Conservation (phyloP, 1,284 basidiomycete genomes). For the Pascua guehoae region DNA sequence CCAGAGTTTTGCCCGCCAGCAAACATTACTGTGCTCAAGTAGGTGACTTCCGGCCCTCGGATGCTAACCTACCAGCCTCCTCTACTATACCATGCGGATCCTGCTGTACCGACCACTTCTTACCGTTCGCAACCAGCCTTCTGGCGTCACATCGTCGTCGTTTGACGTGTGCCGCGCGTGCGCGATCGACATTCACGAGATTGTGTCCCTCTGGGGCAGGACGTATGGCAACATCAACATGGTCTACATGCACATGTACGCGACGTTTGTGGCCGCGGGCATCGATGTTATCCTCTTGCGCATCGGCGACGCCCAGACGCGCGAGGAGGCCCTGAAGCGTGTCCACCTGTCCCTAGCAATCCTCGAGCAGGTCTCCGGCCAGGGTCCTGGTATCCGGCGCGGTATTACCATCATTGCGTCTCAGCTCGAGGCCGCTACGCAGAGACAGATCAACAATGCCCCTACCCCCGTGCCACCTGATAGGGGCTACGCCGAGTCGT, state of each 20-base stretch:
- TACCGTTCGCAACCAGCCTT: slow-evolving; percentile 17
- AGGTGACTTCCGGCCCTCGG: background rate
- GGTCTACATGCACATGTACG: slow-evolving; percentile 27
- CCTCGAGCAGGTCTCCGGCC: slow-evolving; percentile 21
- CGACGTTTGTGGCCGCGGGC: slow-evolving; percentile 22
- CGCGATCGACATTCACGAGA: slow-evolving; percentile 22
- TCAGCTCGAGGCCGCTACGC: slow-evolving; percentile 19
- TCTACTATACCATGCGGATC: slow-evolving; percentile 20
- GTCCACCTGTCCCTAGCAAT: slow-evolving; percentile 20
- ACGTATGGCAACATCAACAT: slow-evolving; percentile 27
- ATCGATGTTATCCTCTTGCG: slow-evolving; percentile 24
- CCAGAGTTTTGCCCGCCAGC: slow-evolving; percentile 21
- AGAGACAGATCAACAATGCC: slow-evolving; percentile 2
- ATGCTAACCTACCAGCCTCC: slow-evolving; percentile 9
- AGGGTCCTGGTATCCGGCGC: slow-evolving; percentile 21
- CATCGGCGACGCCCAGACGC: slow-evolving; percentile 18
- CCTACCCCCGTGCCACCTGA: background rate
- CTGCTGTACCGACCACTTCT: slow-evolving; percentile 25
- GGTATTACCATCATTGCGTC: slow-evolving; percentile 19
- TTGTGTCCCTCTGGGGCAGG: slow-evolving; percentile 21
- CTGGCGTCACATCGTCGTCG: slow-evolving; percentile 14
- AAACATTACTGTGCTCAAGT: slow-evolving; percentile 21
- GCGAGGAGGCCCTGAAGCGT: slow-evolving; percentile 22
- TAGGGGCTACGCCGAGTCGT: background rate
- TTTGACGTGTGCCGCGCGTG: slow-evolving; percentile 22